A percentile compares a stretch with the other conserved stretches of the same genome.
phyloP scores from a whole-genome alignment of 2,329 filamentous ascomycete genomes.

The Botryosphaeria dothidea region DNA sequence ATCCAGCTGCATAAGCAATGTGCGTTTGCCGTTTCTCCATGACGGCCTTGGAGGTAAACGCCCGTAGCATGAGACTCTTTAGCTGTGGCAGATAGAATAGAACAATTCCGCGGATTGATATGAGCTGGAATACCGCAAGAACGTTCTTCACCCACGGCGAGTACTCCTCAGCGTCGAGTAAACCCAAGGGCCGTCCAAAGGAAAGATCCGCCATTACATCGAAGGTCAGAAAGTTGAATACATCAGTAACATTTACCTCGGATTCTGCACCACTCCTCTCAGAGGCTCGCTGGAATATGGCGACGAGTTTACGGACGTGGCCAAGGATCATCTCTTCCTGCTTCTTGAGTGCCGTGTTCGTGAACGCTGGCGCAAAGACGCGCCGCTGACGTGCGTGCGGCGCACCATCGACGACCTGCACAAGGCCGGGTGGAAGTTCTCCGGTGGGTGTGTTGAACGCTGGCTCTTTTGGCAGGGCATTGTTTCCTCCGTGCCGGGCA shows the following conservation, averaged over 20 bases:
- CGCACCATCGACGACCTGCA: slow-evolving; percentile 40
- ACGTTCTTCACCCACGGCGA: slow-evolving; percentile 34
- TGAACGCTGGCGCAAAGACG: slow-evolving; percentile 36
- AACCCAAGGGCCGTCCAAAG: slow-evolving; percentile 31
- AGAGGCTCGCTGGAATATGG: slow-evolving; percentile 24
- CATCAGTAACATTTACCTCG: slow-evolving; percentile 32
- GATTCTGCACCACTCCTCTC: slow-evolving; percentile 28
- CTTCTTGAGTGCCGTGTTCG: slow-evolving; percentile 29
- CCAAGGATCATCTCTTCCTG: slow-evolving; percentile 34
- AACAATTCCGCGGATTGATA: not conserved
- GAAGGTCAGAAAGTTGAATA: slow-evolving; percentile 30
- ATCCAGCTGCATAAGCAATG: not conserved
- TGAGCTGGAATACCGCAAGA: slow-evolving; percentile 26
- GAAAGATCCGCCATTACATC: slow-evolving; percentile 31
- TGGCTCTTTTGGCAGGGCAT: slow-evolving; percentile 4
- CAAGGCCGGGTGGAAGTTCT: slow-evolving; percentile 36
- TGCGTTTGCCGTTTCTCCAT: not conserved
- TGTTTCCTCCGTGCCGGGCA: slow-evolving; percentile 23
- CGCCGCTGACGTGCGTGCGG: slow-evolving; percentile 42
- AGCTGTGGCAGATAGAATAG: not conserved
- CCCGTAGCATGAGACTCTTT: not conserved
- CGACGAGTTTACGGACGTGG: slow-evolving; percentile 39
- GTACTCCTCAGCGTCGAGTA: slow-evolving; percentile 30
- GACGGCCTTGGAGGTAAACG: not conserved
- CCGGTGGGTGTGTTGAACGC: slow-evolving; percentile 26